Conservation (phyloP, 345 rosid genomes). For the Camelina neglecta region DNA sequence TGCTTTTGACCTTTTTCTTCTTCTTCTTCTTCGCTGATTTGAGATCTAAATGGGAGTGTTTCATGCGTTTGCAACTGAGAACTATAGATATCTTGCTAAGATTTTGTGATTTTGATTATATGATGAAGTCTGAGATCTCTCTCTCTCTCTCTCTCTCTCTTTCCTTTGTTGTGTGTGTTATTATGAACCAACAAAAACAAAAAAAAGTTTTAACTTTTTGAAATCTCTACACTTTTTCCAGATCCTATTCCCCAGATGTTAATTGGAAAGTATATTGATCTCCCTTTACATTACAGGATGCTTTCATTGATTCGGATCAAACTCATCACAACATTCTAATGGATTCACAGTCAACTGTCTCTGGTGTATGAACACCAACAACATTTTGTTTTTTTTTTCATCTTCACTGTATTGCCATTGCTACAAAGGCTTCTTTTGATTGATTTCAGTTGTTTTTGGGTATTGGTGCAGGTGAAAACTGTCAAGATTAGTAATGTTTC, state of each 20-base stretch:
- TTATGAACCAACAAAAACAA: background rate
- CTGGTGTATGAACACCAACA: slow-evolving; percentile 11
- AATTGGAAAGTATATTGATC: background rate
- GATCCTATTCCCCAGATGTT: too few species aligned
- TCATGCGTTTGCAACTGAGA: background rate
- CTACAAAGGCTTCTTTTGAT: too few species aligned
- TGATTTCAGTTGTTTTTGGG: too few species aligned
- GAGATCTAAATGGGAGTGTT: slow-evolving; percentile 9
- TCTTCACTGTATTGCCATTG: background rate
- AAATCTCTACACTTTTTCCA: too few species aligned
- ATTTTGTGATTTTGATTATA: background rate
- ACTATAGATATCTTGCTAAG: too few species aligned
- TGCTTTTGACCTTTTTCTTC: too few species aligned
- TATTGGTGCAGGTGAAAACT: slow-evolving; percentile 53
- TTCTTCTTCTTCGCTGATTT: background rate
- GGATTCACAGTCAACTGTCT: slow-evolving; percentile 38
- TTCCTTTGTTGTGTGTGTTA: background rate
- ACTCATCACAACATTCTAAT: slow-evolving; percentile 37
- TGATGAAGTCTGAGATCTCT: background rate
- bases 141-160: background rate
- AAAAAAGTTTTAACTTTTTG: background rate
- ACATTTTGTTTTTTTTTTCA: background rate
- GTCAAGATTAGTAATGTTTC: slow-evolving; percentile 73
- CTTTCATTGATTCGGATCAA: slow-evolving; percentile 33
- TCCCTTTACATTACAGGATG: slow-evolving; percentile 16